Evolutionary conservation across 495 filamentous ascomycete species (phyloP).

Genomic region (Penicillium maclennaniae): DNA sequence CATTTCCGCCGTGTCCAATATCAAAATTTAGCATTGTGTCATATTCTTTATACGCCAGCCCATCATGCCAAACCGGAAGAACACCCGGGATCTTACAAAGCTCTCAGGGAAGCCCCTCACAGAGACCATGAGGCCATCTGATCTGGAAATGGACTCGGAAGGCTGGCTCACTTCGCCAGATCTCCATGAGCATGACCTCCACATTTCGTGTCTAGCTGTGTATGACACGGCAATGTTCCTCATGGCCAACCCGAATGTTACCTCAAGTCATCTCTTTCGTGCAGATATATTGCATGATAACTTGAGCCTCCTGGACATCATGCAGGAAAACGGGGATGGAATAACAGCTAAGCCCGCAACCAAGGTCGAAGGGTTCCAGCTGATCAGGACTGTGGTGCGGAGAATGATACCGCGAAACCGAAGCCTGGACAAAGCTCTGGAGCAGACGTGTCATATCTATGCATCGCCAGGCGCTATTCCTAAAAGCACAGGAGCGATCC

Average conservation of each 20-base stretch:
- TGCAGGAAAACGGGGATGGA: conserved; percentile 19
- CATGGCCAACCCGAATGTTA: conserved; percentile 81
- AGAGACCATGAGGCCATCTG: conserved; percentile 25
- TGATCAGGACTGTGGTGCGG: conserved; percentile 62
- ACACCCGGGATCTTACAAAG: conserved; percentile 18
- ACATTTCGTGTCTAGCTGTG: conserved; percentile 59
- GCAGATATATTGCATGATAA: conserved; percentile 75
- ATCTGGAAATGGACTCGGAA: conserved; percentile 13
- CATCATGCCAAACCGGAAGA: conserved; percentile 13
- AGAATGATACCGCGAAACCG: conserved; percentile 79
- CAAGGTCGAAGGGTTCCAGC: conserved; percentile 47
- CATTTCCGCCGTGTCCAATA: background rate
- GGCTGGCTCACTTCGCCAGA: conserved; percentile 36
- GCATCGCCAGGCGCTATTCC: conserved; percentile 7
- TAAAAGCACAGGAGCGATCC: background rate
- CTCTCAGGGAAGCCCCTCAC: conserved; percentile 30
- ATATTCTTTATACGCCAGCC: background rate
- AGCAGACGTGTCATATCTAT: conserved; percentile 79
- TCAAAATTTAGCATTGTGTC: background rate
- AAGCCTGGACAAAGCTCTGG: conserved; percentile 63
- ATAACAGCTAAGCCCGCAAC: conserved; percentile 22
- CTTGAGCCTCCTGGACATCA: conserved; percentile 29
- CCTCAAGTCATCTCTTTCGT: conserved; percentile 75
- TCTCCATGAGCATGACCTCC: conserved; percentile 22
- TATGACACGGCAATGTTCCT: conserved; percentile 64